Evolutionary conservation across 768 basidiomycete genomes (phyloP), one percentile per base, ranked within the genome.

Genomic region (Collybia sp.): DNA sequence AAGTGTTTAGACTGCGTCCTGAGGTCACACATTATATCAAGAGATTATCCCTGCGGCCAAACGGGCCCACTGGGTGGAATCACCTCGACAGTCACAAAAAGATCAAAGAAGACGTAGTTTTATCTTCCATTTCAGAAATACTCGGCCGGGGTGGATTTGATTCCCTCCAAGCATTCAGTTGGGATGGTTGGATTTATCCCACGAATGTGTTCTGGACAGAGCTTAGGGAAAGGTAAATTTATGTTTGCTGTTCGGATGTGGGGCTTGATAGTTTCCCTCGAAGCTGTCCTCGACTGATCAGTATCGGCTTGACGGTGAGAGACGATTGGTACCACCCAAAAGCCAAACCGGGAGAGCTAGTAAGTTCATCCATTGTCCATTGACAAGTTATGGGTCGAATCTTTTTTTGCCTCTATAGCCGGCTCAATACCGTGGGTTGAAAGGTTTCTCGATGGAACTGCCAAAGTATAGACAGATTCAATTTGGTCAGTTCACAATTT

Each of bases 101-200:
- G 25, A 31, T 35, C 32, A 19, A 49, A 3, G 45, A 54, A n/a
- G 53, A 54, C 31, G 20, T 18, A 1, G 45, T 45, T 45, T 40
- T 57, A n/a, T 42, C 49, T 25, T 30, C 32, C 5, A 40, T 57
- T 19, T 46, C 50, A 32, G 42, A 39, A 32, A 42, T 57, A 3
- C 53, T 51, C 13, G 39, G 45, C 2, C 15, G 20, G 10, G 49
- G 53, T 5, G 45, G 42, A 30, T 37, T 55, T 30, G 19, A 36
- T 17, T 25, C 45, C 31, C 43, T 55, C 8, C 42, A 46, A 13
- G 48, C 44, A 12, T 57, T 57, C 33, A 46, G 40, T 19, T 57
- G 51, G 56, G 49, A 55, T 30, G 53, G 56, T 16, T n/a, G 45
- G 49, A 52, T 53, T 34, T 49, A 46, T 19, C 55, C 56, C 25